Evolutionary conservation across 2,329 filamentous ascomycete genomes (phyloP), one percentile per base, ranked within the genome.

Genomic region (Fusarium tuaranense): DNA sequence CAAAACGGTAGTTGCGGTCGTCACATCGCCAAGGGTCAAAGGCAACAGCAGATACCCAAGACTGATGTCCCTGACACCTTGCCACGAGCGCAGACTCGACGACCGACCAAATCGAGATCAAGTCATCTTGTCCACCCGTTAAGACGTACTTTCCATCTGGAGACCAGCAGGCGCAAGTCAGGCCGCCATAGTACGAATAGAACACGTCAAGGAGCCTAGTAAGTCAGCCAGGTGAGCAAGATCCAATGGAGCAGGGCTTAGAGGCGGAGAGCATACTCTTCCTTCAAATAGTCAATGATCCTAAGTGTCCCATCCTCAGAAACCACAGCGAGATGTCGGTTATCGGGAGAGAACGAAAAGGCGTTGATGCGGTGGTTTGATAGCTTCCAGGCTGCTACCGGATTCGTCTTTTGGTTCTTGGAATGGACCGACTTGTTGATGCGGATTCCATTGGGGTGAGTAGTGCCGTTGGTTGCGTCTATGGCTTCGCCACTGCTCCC

Each of bases 1-100:
- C 97, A 79, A 99, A 98, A 2, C 97, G 91, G 83, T 99, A 99
- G 78, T 95, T 98, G 77, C 93, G 91, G 81, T 97, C 95, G 80
- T 99, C 97, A 80, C 97, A 99, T 73, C 95, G 90, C 97, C 97
- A 99, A 0, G 95, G 95, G 81, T 99, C 97, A 81, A 98, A 99
- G 5, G 95, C 94, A 44, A 99, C 94, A 18, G 92, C 92, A 5
- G 95, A 95, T 1, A 99, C 95, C 95, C 95, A 99, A 6, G 95
- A 98, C 74, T 97, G 93, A 83, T 99, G 97, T 4, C 97, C 97
- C 80, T 97, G 95, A 81, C 97, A 98, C 72, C 97, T 91, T 20
- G 96, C 97, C 60, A 99, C 92, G 60, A 99, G 91, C 63, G 92
- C 90, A 55, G 91, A 92, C 79, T 98, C 97, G 46, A 92, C 89